Conservation (phyloP, 192 early-diverging fungal genomes). For the Pecoramyces ruminantium region DNA sequence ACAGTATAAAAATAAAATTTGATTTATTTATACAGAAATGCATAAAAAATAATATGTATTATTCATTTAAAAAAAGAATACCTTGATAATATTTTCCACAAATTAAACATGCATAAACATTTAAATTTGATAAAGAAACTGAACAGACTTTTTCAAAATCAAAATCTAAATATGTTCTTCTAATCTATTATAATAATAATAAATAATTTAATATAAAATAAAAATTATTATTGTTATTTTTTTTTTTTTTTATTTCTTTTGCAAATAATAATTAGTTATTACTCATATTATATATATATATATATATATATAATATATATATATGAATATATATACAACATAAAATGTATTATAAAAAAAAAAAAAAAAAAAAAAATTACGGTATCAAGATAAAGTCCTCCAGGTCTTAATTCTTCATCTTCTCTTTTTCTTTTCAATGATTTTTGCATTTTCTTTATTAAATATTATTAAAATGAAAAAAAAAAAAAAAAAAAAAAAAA, state of each 20-base stretch:
- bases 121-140: constrained; percentile 78
- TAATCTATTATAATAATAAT: neutral
- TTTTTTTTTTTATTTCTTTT: no score
- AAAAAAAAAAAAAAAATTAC: neutral
- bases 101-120: constrained; percentile 89
- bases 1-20: neutral
- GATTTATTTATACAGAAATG: neutral
- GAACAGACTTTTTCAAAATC: constrained; percentile 97
- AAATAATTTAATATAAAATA: no score
- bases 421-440: neutral
- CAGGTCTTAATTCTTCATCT: neutral
- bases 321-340: no score
- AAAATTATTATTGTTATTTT: no score
- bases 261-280: no score
- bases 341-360: no score
- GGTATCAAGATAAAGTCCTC: neutral
- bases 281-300: no score
- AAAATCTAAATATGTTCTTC: constrained; percentile 52
- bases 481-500: no score
- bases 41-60: neutral
- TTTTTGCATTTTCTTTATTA: neutral
- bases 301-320: no score
- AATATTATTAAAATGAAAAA: no score
- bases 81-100: constrained; percentile 93
- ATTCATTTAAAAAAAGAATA: constrained; percentile 5